Conservation (phyloP, 495 filamentous ascomycete species). For the Bacidia gigantensis region DNA sequence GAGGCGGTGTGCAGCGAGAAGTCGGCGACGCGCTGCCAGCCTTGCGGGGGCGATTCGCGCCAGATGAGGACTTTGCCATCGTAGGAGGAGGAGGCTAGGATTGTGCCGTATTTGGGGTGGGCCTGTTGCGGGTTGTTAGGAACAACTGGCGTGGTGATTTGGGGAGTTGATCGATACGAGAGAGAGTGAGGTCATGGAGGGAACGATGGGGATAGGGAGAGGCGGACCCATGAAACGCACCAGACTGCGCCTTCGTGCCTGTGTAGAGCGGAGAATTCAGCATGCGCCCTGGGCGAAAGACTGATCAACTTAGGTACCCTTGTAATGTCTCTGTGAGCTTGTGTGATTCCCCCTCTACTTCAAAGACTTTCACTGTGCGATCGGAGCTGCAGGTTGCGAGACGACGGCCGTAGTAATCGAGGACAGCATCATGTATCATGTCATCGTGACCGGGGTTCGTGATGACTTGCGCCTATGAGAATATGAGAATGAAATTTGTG, state of each 20-base stretch:
- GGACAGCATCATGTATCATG: conserved; percentile 98
- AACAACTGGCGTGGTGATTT: conserved; percentile 9
- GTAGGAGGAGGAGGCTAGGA: conserved; percentile 86
- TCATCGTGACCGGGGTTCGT: conserved; percentile 93
- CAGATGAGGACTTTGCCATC: conserved; percentile 98
- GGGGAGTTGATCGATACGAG: not conserved
- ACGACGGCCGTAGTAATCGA: conserved; percentile 95
- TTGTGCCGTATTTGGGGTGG: conserved; percentile 95
- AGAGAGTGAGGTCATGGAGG: not conserved
- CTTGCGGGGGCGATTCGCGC: conserved; percentile 60
- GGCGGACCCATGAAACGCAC: conserved; percentile 79
- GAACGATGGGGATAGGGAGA: conserved; percentile 3
- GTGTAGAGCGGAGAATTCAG: conserved; percentile 4
- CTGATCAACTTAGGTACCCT: conserved; percentile 43
- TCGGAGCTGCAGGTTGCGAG: conserved; percentile 96
- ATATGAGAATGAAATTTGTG: not conserved
- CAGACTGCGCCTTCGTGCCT: conserved; percentile 94
- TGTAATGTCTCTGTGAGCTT: conserved; percentile 84
- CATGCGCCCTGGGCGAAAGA: not conserved
- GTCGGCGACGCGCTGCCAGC: conserved; percentile 75
- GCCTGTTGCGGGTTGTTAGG: conserved; percentile 36
- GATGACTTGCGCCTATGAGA: conserved; percentile 61
- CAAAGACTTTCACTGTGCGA: conserved; percentile 98
- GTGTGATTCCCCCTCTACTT: conserved; percentile 90
- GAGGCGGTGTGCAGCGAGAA: conserved; percentile 83